Percentiles rank a stretch among this genome's conserved stretches.
phyloP scores from a whole-genome alignment of 768 basidiomycete genomes.

The Piloderma croceum region DNA sequence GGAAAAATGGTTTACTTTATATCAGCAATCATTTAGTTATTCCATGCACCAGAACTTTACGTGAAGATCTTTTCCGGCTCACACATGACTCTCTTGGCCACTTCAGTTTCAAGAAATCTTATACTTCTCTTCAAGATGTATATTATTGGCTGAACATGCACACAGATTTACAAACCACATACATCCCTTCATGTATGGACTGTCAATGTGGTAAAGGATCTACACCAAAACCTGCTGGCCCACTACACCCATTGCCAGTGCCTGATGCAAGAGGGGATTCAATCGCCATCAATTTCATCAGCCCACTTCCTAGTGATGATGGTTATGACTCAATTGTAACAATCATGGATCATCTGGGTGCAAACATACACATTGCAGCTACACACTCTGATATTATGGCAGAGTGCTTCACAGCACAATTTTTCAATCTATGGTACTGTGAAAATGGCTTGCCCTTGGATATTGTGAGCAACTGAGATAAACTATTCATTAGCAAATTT shows the following conservation, averaged over 20 bases:
- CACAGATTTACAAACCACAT: constrained; percentile 19
- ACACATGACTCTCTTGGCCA: constrained; percentile 28
- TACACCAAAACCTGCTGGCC: constrained; percentile 15
- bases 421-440: no score
- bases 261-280: constrained; percentile 13
- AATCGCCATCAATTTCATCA: constrained; percentile 27
- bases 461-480: constrained; percentile 29
- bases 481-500: constrained; percentile 27
- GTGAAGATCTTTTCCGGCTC: constrained; percentile 30
- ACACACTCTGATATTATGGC: constrained; percentile 10
- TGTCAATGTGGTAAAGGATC: constrained; percentile 31
- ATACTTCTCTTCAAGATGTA: constrained; percentile 13
- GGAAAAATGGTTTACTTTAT: constrained; percentile 21
- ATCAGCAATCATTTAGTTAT: constrained; percentile 16
- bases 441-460: no score
- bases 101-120: constrained; percentile 30
- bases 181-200: constrained; percentile 23
- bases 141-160: constrained; percentile 31
- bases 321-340: constrained; percentile 22
- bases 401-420: constrained; percentile 14
- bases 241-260: constrained; percentile 15
- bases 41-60: no score
- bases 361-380: constrained; percentile 17
- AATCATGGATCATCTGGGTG: constrained; percentile 17
- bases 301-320: constrained; percentile 21